Evolutionary conservation across 2,329 filamentous ascomycete genomes (phyloP).

Genomic region (Colletotrichum sp.): DNA sequence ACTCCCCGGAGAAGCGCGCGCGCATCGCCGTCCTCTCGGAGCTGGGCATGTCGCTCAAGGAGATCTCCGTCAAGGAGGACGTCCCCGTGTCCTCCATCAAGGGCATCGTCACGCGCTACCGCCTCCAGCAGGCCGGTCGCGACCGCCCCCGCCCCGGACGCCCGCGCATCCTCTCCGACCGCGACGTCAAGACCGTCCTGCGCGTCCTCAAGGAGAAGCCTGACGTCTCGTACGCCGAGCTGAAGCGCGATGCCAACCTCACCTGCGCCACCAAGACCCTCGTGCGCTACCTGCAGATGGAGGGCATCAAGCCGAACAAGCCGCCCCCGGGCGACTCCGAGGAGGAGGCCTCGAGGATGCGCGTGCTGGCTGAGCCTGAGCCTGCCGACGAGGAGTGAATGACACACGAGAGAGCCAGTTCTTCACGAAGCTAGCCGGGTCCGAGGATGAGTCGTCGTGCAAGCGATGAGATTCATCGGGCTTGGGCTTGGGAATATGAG

Average conservation of each 20-base stretch:
- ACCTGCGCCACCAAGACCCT: slow-evolving; percentile 20
- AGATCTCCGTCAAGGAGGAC: slow-evolving; percentile 21
- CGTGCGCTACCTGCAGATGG: slow-evolving; percentile 18
- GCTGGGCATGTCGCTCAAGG: slow-evolving; percentile 21
- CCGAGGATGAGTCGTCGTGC: not conserved
- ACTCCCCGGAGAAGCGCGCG: slow-evolving; percentile 20
- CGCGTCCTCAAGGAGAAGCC: slow-evolving; percentile 21
- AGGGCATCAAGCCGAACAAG: slow-evolving; percentile 21
- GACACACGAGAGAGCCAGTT: not conserved
- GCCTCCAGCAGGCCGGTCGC: slow-evolving; percentile 20
- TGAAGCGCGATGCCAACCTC: slow-evolving; percentile 13
- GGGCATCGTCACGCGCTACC: slow-evolving; percentile 20
- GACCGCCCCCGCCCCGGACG: slow-evolving; percentile 16
- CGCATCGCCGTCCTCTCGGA: slow-evolving; percentile 20
- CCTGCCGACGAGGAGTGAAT: slow-evolving; percentile 1
- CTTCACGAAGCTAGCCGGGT: not conserved
- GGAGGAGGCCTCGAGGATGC: slow-evolving; percentile 14
- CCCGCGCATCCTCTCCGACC: slow-evolving; percentile 16
- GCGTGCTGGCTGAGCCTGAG: slow-evolving; percentile 10
- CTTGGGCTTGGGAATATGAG: not conserved
- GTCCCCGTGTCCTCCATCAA: slow-evolving; percentile 21
- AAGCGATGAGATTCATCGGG: not conserved
- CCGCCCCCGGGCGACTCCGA: slow-evolving; percentile 18
- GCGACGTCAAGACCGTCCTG: slow-evolving; percentile 19
- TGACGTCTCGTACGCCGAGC: slow-evolving; percentile 12